Percentiles rank a stretch among this genome's conserved stretches.
Conservation (phyloP, 1,284 basidiomycete genomes). For the Sanghuangporus weigelae region DNA sequence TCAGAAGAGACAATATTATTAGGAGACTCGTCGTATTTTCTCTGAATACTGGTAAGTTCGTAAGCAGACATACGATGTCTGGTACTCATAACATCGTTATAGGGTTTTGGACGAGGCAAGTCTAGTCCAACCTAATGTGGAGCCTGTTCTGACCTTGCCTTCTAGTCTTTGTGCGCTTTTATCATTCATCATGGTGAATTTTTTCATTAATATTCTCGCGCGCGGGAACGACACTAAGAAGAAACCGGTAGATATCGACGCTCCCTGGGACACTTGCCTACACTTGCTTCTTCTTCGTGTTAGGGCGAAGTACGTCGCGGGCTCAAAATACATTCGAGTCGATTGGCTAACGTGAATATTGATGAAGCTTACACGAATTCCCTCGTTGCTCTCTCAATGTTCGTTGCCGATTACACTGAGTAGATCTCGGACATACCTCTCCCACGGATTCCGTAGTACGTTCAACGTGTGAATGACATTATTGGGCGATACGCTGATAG, state of each 20-base stretch:
- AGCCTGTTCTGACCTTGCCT: background rate
- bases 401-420: background rate
- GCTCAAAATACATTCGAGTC: background rate
- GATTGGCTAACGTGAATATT: background rate
- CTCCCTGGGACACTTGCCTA: slow-evolving; percentile 47
- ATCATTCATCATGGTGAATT: slow-evolving; percentile 46
- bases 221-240: background rate
- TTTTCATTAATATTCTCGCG: background rate
- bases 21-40: slow-evolving; percentile 49
- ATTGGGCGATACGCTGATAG: background rate
- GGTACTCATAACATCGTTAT: background rate
- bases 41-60: slow-evolving; percentile 48
- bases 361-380: background rate
- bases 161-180: slow-evolving; percentile 44
- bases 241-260: slow-evolving; percentile 36
- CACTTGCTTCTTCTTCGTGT: slow-evolving; percentile 52
- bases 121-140: background rate
- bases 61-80: slow-evolving; percentile 20
- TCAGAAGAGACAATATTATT: slow-evolving; percentile 48
- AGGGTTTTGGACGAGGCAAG: background rate
- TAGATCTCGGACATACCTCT: background rate
- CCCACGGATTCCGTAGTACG: background rate
- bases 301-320: slow-evolving; percentile 41
- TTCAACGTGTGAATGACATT: background rate
- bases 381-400: background rate